Base-by-base conservation (phyloP, 73 alveolate genomes). In the Paraurostyla sp. region DNA sequence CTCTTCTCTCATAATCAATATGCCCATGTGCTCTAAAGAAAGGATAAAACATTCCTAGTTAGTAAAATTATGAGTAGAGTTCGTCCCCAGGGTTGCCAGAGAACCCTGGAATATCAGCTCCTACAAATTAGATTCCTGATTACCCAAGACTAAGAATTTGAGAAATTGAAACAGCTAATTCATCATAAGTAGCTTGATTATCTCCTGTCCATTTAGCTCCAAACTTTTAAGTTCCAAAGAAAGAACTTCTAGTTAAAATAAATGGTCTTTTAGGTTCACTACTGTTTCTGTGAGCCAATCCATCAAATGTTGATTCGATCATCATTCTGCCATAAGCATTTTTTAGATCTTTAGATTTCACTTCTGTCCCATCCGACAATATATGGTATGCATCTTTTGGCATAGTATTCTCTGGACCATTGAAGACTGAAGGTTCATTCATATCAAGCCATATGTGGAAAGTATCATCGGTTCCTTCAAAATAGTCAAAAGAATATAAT, bases 161-260 rank as follows among this genome's bases (percentile, higher is more conserved):
- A 13, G 98, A 93, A 27, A 97, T 94, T 51, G 96, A 94, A 45
- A 56, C 84, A 80, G 88, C 93, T 43, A 97, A 65, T 48, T 92
- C 96, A 32, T 84, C 69, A 93, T 84, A 97, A 50, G 86, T 91
- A 27, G 99, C 97, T 57, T 59, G 52, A 56, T 89, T 89, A 89
- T 97, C 99, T 6, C 99, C 99, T 7, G 98, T 97, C 99, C 99
- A 97, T 91, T 95, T 93, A 7, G 98, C 97, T 27, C 97, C 97
- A 40, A 22, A 95, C 85, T 89, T 95, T 80, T 97, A 95, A 41
- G 94, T 65, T 4, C 99, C 99, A 46, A 94, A 82, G 88, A 85
- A 97, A 83, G 91, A 83, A 35, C 98, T 89, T 92, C 99, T 93
- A 11, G 99, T 85, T 71, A 97, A 88, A 51, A 94, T 88, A 92